phyloP scores from a whole-genome alignment of 306 rosid species.

The Nissolia schottii region DNA sequence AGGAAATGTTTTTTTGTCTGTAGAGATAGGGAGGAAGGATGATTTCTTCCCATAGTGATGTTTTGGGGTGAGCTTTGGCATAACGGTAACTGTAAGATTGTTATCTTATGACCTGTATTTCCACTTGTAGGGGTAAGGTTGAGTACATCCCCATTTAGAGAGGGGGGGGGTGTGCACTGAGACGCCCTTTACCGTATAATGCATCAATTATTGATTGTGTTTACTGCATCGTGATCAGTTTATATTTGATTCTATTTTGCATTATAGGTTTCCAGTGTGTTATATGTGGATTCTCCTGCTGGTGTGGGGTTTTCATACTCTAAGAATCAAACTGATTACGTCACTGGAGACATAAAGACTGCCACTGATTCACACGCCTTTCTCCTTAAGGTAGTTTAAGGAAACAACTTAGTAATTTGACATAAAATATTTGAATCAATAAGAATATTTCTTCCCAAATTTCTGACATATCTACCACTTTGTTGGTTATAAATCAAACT shows the following conservation, averaged over 20 bases:
- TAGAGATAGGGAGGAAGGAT: background rate
- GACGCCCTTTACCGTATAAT: background rate
- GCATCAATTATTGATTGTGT: background rate
- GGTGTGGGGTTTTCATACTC: conserved; percentile 95
- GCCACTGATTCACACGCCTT: conserved; percentile 75
- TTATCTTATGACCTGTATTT: no score
- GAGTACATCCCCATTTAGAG: no score
- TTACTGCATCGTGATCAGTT: background rate
- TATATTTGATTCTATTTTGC: conserved; percentile 16
- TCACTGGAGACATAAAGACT: conserved; percentile 75
- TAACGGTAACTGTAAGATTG: no score
- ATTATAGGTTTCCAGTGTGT: conserved; percentile 72
- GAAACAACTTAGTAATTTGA: background rate
- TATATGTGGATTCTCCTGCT: conserved; percentile 96
- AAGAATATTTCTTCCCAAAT: conserved; percentile 3
- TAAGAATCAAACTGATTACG: conserved; percentile 53
- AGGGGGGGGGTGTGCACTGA: no score
- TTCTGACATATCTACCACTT: conserved; percentile 21
- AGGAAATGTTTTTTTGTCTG: background rate
- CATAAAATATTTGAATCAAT: background rate
- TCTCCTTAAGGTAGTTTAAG: conserved; percentile 71
- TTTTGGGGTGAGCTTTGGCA: no score
- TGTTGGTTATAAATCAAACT: background rate
- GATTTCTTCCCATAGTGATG: background rate
- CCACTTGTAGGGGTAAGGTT: no score